Evolutionary conservation across 139 green algal genomes (phyloP).

Genomic region (Volvox reticuliferus): DNA sequence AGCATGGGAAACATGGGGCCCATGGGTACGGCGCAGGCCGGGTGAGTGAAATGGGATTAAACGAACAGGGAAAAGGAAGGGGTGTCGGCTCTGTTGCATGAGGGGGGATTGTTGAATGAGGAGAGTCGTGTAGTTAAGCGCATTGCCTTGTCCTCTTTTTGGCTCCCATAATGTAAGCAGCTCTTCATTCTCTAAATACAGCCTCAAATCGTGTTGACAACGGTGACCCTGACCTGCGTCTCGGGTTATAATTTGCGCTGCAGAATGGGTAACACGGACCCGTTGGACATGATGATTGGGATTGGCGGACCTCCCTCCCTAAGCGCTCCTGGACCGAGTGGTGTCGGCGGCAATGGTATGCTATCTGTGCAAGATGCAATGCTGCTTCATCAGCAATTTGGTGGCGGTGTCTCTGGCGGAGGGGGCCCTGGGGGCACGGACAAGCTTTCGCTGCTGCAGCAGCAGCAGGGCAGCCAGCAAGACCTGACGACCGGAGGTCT

Average conservation of each 20-base stretch:
- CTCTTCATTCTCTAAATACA: too few relatives aligned
- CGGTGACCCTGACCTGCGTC: not conserved
- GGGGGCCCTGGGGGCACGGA: not conserved
- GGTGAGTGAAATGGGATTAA: not conserved
- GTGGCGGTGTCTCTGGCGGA: not conserved
- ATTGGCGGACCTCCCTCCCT: not conserved
- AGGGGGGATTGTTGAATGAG: too few relatives aligned
- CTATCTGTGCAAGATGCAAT: conserved; percentile 35
- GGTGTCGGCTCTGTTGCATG: not conserved
- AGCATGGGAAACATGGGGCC: conserved; percentile 3
- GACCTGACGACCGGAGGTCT: conserved; percentile 6
- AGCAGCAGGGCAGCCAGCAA: conserved; percentile 18
- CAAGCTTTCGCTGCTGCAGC: conserved; percentile 25
- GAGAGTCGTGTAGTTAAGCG: too few relatives aligned
- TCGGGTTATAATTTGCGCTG: not conserved
- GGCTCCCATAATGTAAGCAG: too few relatives aligned
- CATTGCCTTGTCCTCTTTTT: too few relatives aligned
- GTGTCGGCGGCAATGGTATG: conserved; percentile 21
- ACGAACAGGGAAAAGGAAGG: not conserved
- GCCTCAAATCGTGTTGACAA: too few relatives aligned
- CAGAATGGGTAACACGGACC: not conserved
- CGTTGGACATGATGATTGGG: conserved; percentile 37
- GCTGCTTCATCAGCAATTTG: conserved; percentile 45
- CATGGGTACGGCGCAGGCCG: not conserved
- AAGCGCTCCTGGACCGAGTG: not conserved